These are phyloP conservation scores for Syncephalastrum racemosum DNA, from an alignment of 371 early-diverging fungal species.

Conservation along the genomic window DNA sequence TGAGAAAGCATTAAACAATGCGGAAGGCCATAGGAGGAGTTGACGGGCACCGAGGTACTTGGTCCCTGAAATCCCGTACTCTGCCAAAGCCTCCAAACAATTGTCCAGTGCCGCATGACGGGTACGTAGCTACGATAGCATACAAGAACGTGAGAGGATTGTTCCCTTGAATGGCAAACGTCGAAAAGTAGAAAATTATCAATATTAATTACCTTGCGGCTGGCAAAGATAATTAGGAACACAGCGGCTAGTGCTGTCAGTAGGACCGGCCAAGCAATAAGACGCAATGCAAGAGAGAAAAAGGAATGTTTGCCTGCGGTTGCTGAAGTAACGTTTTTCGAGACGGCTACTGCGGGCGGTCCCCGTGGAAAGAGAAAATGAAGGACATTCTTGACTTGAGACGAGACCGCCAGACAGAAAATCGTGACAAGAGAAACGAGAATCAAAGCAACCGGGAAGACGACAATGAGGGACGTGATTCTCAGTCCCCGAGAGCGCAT, in stretches of 20 bases:
- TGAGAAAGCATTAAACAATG: too few species aligned
- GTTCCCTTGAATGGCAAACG: too few species aligned
- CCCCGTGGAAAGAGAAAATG: not conserved
- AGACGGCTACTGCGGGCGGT: too few species aligned
- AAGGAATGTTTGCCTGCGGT: slow-evolving; percentile 2
- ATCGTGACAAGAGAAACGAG: slow-evolving; percentile 21
- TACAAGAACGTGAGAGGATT: too few species aligned
- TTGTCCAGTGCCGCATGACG: slow-evolving; percentile 1
- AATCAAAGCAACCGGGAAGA: slow-evolving; percentile 18
- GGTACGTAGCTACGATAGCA: too few species aligned
- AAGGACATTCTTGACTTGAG: slow-evolving; percentile 14
- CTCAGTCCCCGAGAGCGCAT: slow-evolving; percentile 13
- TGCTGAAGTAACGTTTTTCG: not conserved
- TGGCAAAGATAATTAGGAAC: too few species aligned
- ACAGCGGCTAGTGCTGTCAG: not conserved
- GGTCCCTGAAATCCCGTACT: slow-evolving; percentile 9
- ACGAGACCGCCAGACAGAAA: slow-evolving; percentile 13
- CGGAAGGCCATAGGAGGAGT: not conserved
- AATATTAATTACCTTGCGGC: too few species aligned
- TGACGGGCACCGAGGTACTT: slow-evolving; percentile 8
- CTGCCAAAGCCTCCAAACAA: slow-evolving; percentile 8
- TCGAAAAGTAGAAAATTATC: too few species aligned
- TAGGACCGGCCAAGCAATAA: slow-evolving; percentile 6
- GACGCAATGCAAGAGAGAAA: slow-evolving; percentile 2
- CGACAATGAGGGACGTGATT: slow-evolving; percentile 22